Evolutionary conservation across 495 filamentous ascomycete genomes (phyloP).

Genomic region (Penicillium malachiteum): DNA sequence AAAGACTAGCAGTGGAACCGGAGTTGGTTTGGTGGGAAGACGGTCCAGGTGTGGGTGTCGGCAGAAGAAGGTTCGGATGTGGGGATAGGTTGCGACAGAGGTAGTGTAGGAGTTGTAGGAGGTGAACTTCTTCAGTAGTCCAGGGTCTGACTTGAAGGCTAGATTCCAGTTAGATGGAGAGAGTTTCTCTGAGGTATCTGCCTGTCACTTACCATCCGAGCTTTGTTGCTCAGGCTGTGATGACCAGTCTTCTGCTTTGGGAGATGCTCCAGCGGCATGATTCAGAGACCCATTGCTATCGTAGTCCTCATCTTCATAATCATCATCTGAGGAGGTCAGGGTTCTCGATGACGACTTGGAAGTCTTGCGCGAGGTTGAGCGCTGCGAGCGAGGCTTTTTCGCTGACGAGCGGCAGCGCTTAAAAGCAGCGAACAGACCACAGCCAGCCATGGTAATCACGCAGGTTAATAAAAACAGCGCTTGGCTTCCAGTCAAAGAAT

Average conservation of each 20-base stretch:
- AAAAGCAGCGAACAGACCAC: slow-evolving; percentile 38
- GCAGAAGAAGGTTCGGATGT: slow-evolving; percentile 79
- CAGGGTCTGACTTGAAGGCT: slow-evolving; percentile 62
- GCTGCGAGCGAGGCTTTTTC: slow-evolving; percentile 20
- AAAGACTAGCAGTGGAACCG: slow-evolving; percentile 85
- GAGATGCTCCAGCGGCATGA: slow-evolving; percentile 25
- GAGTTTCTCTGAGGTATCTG: neutral
- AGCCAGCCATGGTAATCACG: slow-evolving; percentile 42
- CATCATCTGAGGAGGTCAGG: slow-evolving; percentile 43
- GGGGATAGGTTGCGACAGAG: slow-evolving; percentile 66
- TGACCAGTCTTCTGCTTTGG: slow-evolving; percentile 17
- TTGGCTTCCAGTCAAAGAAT: slow-evolving; percentile 30
- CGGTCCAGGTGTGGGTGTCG: slow-evolving; percentile 77
- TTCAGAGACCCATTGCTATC: slow-evolving; percentile 42
- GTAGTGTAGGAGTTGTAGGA: slow-evolving; percentile 69
- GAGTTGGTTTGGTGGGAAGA: slow-evolving; percentile 66
- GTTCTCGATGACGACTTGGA: slow-evolving; percentile 33
- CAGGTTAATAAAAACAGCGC: slow-evolving; percentile 39
- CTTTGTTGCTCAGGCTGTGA: slow-evolving; percentile 27
- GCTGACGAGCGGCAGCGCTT: slow-evolving; percentile 26
- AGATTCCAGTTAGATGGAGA: slow-evolving; percentile 3
- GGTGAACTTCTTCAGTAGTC: slow-evolving; percentile 75
- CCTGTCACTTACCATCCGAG: slow-evolving; percentile 31
- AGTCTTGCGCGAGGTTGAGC: slow-evolving; percentile 24
- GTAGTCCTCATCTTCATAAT: slow-evolving; percentile 46